Percentiles rank a stretch among this genome's conserved stretches.
Conservation (phyloP, 2,329 filamentous ascomycete species). For the Tricladium varicosporioides region DNA sequence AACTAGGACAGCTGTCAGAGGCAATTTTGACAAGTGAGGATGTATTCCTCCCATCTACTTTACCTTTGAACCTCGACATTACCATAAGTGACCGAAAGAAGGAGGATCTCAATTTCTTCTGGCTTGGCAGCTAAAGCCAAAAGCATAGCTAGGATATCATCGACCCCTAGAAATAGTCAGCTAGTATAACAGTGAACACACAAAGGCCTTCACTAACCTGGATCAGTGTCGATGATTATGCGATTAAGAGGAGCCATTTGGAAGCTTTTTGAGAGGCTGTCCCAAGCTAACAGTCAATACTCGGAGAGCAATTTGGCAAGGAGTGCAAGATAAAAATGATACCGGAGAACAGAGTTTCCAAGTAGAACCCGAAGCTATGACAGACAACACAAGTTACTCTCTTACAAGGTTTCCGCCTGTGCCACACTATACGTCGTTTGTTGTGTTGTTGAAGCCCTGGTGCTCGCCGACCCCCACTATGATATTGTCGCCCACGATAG, state of each 20-base stretch:
- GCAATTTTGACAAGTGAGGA: not conserved
- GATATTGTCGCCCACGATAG: too few relatives aligned
- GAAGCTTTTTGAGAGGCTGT: not conserved
- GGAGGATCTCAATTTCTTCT: constrained; percentile 80
- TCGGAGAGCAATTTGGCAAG: constrained; percentile 14
- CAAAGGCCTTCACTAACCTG: constrained; percentile 50
- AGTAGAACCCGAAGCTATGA: too few relatives aligned
- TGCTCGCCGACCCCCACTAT: too few relatives aligned
- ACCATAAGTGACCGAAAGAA: constrained; percentile 90
- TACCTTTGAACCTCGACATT: constrained; percentile 87
- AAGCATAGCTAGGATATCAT: constrained; percentile 87
- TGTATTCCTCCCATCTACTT: not conserved
- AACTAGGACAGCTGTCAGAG: constrained; percentile 48
- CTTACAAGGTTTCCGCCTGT: too few relatives aligned
- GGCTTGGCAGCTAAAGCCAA: constrained; percentile 78
- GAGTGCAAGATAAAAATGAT: constrained; percentile 8
- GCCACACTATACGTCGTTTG: too few relatives aligned
- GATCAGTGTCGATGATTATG: constrained; percentile 96
- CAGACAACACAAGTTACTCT: too few relatives aligned
- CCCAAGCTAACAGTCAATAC: not conserved
- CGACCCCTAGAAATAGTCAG: constrained; percentile 59
- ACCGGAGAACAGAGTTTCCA: too few relatives aligned
- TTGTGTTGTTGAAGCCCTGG: too few relatives aligned
- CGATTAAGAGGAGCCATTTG: constrained; percentile 66
- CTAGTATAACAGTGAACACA: constrained; percentile 5